Conservation (phyloP, 768 basidiomycete species). For the Leucosporidium creatinivorum region DNA sequence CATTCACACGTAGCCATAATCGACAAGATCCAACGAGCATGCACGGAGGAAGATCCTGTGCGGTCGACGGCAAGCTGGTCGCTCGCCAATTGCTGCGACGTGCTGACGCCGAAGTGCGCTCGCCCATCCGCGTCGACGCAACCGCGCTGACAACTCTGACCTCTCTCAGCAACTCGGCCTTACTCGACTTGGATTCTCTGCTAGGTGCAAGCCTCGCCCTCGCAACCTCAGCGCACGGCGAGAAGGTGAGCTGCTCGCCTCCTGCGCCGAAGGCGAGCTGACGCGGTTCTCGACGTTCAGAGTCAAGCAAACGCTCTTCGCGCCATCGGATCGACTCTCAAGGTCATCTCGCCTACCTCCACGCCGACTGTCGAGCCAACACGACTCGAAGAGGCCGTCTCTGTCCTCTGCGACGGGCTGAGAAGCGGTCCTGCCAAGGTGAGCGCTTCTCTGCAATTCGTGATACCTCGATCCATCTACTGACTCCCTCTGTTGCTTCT, state of each 20-base stretch:
- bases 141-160: too few species aligned
- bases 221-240: not conserved
- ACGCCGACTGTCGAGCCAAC: not conserved
- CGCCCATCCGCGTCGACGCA: too few species aligned
- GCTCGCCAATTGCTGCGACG: conserved; percentile 17
- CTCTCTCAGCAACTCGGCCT: not conserved
- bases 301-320: conserved; percentile 3
- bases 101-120: not conserved
- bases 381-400: not conserved
- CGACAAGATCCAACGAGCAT: not conserved
- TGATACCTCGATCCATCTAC: too few species aligned
- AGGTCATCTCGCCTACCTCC: not conserved
- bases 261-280: not conserved
- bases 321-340: conserved; percentile 9
- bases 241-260: not conserved
- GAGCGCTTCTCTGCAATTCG: too few species aligned
- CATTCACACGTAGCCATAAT: not conserved
- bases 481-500: not conserved
- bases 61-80: conserved; percentile 5
- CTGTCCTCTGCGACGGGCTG: not conserved
- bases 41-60: not conserved
- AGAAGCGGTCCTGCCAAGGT: conserved; percentile 2
- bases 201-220: not conserved
- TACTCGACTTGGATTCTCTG: not conserved
- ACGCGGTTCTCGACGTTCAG: not conserved